Evolutionary conservation across 768 basidiomycete genomes (phyloP).

Genomic region (Mycena polygramma): DNA sequence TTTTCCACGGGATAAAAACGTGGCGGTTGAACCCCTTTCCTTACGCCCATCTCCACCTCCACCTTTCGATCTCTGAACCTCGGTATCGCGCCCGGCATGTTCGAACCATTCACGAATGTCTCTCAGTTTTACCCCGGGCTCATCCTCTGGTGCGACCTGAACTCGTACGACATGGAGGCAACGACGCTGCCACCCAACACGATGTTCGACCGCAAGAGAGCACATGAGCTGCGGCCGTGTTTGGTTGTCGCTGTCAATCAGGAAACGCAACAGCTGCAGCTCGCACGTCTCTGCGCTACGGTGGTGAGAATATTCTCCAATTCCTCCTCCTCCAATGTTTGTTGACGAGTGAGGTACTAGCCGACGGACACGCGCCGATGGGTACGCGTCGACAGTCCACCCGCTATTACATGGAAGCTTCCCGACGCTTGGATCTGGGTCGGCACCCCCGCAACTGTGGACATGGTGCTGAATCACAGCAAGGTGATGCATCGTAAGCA

Average conservation of each 20-base stretch:
- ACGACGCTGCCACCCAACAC: constrained; percentile 21
- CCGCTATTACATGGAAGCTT: constrained; percentile 22
- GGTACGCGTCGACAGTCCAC: constrained; percentile 27
- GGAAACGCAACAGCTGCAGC: not conserved
- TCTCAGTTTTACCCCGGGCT: constrained; percentile 40
- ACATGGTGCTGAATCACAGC: constrained; percentile 25
- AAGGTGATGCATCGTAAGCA: constrained; percentile 26
- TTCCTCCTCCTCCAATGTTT: not conserved
- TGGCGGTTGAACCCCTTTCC: not conserved
- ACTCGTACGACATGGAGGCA: constrained; percentile 22
- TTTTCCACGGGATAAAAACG: constrained; percentile 14
- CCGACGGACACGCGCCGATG: constrained; percentile 30
- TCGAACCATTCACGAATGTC: constrained; percentile 29
- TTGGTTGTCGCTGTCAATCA: constrained; percentile 33
- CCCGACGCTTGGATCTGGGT: constrained; percentile 36
- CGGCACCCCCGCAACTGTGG: constrained; percentile 28
- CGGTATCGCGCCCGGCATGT: constrained; percentile 8
- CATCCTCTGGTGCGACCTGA: constrained; percentile 43
- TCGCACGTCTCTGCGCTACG: constrained; percentile 26
- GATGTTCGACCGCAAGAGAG: constrained; percentile 22
- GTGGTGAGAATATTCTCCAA: constrained; percentile 12
- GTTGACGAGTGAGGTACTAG: constrained; percentile 6
- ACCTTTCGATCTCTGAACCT: no score
- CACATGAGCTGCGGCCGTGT: constrained; percentile 28
- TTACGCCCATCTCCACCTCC: not conserved